These are phyloP conservation scores for Zoysia matrella DNA, from an alignment of 202 grass and related monocot species.

Conservation along the genomic window DNA sequence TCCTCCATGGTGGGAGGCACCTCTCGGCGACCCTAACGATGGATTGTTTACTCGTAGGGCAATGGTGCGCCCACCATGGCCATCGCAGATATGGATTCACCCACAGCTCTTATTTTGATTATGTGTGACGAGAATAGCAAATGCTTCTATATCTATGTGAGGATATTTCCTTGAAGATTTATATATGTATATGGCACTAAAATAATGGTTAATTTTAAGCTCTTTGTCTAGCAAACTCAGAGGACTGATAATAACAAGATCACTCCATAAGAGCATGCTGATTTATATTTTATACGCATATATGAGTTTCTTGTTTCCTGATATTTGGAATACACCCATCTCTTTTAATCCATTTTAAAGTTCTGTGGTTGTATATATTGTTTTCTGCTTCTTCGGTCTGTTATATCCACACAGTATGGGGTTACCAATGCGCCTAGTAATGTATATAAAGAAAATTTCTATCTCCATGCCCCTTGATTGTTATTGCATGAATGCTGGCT, in stretches of 20 bases:
- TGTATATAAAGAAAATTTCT: not conserved
- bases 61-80: not conserved
- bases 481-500: slow-evolving; percentile 23
- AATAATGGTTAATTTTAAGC: not conserved
- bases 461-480: not conserved
- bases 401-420: not conserved
- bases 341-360: slow-evolving; percentile 15
- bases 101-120: slow-evolving; percentile 47
- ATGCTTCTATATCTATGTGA: not conserved
- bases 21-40: not conserved
- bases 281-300: not conserved
- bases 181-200: not conserved
- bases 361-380: slow-evolving; percentile 10
- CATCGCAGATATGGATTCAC: slow-evolving; percentile 38
- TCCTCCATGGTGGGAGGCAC: slow-evolving; percentile 9
- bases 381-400: slow-evolving; percentile 9
- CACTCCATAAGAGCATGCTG: not conserved
- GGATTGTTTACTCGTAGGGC: not conserved
- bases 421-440: not conserved
- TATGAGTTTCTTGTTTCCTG: not conserved
- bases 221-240: not conserved
- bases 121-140: not conserved
- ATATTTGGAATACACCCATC: slow-evolving; percentile 2
- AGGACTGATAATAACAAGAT: not conserved
- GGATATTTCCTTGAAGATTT: not conserved